A percentile compares a stretch with the other conserved stretches of the same genome.
These are phyloP conservation scores for Phytophthora cactorum DNA, from an alignment of 352 stramenopile species.

Conservation along the genomic window DNA sequence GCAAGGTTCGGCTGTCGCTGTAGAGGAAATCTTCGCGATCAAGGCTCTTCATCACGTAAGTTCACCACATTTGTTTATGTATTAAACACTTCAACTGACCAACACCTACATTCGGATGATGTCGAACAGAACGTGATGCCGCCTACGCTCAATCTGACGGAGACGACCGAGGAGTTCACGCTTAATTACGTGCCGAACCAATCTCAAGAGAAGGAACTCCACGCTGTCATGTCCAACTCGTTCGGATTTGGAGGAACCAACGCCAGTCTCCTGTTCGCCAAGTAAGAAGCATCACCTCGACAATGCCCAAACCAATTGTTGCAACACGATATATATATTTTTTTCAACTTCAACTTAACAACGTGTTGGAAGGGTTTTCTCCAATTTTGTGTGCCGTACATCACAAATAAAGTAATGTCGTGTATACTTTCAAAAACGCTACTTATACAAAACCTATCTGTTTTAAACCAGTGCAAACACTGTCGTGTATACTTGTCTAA, in stretches of 20 bases:
- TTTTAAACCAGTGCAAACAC: too few species aligned
- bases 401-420: background rate
- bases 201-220: constrained; percentile 74
- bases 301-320: too few species aligned
- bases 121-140: constrained; percentile 88
- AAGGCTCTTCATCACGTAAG: constrained; percentile 90
- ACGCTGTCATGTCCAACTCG: constrained; percentile 93
- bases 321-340: too few species aligned
- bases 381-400: constrained; percentile 21
- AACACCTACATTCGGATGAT: background rate
- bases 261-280: constrained; percentile 81
- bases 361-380: background rate
- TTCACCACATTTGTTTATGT: background rate
- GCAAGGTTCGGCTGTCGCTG: constrained; percentile 94
- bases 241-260: constrained; percentile 99
- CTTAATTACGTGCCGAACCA: constrained; percentile 84
- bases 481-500: too few species aligned
- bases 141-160: constrained; percentile 93
- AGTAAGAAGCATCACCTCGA: constrained; percentile 32
- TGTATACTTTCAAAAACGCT: too few species aligned
- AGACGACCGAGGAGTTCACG: constrained; percentile 78
- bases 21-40: constrained; percentile 96
- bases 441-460: too few species aligned
- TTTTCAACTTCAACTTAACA: too few species aligned
- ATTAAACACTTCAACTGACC: background rate